Conservation (phyloP, 306 rosid genomes). For the Vigna radiata region DNA sequence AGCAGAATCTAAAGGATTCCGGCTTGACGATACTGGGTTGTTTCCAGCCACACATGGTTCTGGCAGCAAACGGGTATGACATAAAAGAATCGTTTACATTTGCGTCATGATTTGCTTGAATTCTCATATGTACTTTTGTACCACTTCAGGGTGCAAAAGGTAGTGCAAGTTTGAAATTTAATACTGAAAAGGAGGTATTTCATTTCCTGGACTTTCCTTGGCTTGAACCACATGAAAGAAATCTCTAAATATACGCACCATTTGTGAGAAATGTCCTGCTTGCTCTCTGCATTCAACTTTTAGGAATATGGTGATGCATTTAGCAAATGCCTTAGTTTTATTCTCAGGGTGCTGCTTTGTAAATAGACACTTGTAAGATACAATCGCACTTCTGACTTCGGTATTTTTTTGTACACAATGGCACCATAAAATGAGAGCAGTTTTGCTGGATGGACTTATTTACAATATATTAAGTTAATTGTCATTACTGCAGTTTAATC, state of each 20-base stretch:
- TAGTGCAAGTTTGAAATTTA: conserved; percentile 71
- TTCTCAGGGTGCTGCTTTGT: background rate
- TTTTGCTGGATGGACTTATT: background rate
- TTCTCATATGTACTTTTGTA: background rate
- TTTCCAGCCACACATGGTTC: conserved; percentile 76
- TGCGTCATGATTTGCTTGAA: conserved; percentile 20
- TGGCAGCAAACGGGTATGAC: conserved; percentile 71
- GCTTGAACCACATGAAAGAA: conserved; percentile 88
- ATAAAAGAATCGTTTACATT: background rate
- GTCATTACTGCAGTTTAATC: background rate
- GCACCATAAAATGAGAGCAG: background rate
- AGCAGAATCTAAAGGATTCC: conserved; percentile 92
- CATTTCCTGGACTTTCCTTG: conserved; percentile 87
- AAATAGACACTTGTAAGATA: conserved; percentile 21
- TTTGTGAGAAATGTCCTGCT: conserved; percentile 18
- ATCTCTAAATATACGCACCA: conserved; percentile 55
- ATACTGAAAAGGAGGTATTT: conserved; percentile 81
- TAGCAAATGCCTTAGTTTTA: background rate
- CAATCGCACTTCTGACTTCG: background rate
- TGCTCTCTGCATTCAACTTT: conserved; percentile 16
- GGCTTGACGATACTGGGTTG: conserved; percentile 90
- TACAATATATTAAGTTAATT: background rate
- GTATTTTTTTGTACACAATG: conserved; percentile 9
- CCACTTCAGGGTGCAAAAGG: conserved; percentile 75
- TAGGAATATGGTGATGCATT: conserved; percentile 16